Evolutionary conservation across 192 early-diverging fungal genomes (phyloP).

Genomic region (Mortierella hygrophila): DNA sequence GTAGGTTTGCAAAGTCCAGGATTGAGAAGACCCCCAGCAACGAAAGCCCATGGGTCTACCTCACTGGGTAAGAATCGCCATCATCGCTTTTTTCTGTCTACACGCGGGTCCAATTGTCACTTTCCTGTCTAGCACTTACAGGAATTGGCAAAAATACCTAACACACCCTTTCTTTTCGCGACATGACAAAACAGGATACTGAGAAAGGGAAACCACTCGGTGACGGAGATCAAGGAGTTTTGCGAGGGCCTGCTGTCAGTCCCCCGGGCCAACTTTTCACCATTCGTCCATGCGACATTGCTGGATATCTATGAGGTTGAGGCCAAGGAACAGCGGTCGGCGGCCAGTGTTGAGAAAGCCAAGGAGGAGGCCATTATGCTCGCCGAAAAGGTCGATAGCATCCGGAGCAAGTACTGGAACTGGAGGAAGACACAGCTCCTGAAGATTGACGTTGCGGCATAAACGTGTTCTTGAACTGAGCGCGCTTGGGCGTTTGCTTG

Average conservation of each 20-base stretch:
- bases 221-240: slow-evolving; percentile 56
- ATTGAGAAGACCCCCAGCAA: slow-evolving; percentile 90
- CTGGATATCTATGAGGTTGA: slow-evolving; percentile 63
- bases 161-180: not conserved
- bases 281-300: slow-evolving; percentile 54
- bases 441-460: slow-evolving; percentile 19
- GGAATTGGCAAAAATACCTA: no score
- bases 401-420: slow-evolving; percentile 78
- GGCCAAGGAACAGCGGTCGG: slow-evolving; percentile 34
- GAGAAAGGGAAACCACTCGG: slow-evolving; percentile 42
- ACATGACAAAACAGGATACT: slow-evolving; percentile 46
- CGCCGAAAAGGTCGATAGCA: slow-evolving; percentile 69
- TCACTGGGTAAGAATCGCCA: slow-evolving; percentile 73
- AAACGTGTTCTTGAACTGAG: not conserved
- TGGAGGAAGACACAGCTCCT: slow-evolving; percentile 61
- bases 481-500: not conserved
- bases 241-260: slow-evolving; percentile 51
- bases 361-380: slow-evolving; percentile 59
- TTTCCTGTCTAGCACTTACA: no score
- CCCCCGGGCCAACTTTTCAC: slow-evolving; percentile 47
- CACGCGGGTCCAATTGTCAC: no score
- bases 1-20: slow-evolving; percentile 72
- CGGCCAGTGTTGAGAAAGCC: slow-evolving; percentile 40
- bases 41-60: slow-evolving; percentile 93
- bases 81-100: no score